Conservation (phyloP, 176 grass and related monocot genomes). For the Alopecurus myosuroides region DNA sequence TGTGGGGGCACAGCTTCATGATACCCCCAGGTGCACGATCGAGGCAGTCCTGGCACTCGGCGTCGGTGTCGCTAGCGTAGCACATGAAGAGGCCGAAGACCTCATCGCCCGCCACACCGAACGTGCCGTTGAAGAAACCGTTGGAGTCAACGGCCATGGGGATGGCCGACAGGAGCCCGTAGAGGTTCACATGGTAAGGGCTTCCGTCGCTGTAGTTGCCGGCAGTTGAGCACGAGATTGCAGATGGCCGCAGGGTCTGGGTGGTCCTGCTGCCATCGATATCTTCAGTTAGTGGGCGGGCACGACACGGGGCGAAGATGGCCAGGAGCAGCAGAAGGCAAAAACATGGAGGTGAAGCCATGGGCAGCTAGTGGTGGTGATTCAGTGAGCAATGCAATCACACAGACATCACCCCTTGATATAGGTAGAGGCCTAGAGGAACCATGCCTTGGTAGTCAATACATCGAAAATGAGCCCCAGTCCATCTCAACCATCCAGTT, state of each 20-base stretch:
- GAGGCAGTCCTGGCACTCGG: slow-evolving; percentile 34
- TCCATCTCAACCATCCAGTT: too few species aligned
- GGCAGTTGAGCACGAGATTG: background rate
- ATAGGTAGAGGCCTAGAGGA: too few species aligned
- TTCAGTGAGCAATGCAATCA: too few species aligned
- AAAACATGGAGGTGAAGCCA: background rate
- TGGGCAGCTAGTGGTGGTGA: too few species aligned
- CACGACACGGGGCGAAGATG: too few species aligned
- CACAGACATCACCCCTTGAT: too few species aligned
- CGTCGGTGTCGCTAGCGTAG: background rate
- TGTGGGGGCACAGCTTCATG: background rate
- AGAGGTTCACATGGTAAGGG: slow-evolving; percentile 27
- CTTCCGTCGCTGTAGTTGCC: slow-evolving; percentile 25
- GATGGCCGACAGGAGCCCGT: background rate
- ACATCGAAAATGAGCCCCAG: too few species aligned
- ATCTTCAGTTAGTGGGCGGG: background rate
- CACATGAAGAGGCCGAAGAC: slow-evolving; percentile 36
- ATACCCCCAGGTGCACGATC: background rate
- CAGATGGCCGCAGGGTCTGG: background rate
- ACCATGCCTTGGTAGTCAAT: too few species aligned
- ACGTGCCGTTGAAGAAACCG: background rate
- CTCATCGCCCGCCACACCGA: background rate
- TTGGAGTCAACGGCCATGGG: background rate
- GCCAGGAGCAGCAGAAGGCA: background rate
- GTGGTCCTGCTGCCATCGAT: too few species aligned